Evolutionary conservation across 192 early-diverging fungal genomes (phyloP).

Genomic region (Podila epicladia): DNA sequence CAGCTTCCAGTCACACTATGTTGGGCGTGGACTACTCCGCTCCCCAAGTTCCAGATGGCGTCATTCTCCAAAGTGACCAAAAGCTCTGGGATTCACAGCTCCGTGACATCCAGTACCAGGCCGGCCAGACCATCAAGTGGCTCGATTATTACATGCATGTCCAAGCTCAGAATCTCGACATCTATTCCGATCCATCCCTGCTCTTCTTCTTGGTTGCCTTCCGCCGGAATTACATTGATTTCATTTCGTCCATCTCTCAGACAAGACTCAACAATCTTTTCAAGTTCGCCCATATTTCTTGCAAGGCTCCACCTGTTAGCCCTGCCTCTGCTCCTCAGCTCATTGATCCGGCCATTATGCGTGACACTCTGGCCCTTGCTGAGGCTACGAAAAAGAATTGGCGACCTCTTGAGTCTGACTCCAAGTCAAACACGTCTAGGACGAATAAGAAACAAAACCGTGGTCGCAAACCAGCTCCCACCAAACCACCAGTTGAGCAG

Average conservation of each 20-base stretch:
- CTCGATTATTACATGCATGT: not conserved
- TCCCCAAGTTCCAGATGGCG: no score
- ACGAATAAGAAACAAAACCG: not conserved
- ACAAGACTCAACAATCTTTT: constrained; percentile 8
- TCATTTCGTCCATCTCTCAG: constrained; percentile 7
- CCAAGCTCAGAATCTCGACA: not conserved
- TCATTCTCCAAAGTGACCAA: no score
- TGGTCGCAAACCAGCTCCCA: not conserved
- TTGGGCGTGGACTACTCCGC: no score
- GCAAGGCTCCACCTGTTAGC: not conserved
- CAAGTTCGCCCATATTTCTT: constrained; percentile 2
- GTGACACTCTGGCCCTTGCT: not conserved
- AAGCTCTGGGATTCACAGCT: no score
- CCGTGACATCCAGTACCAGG: no score
- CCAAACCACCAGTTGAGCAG: constrained; percentile 5
- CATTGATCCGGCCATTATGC: not conserved
- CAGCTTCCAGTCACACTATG: no score
- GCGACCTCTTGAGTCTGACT: no score
- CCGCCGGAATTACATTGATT: constrained; percentile 9
- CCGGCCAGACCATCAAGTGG: no score
- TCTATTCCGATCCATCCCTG: not conserved
- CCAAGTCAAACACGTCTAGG: no score
- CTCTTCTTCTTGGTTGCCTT: constrained; percentile 14
- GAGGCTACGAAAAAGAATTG: not conserved
- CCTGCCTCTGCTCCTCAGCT: constrained; percentile 6